A percentile compares a stretch with the other conserved stretches of the same genome.
These are phyloP conservation scores for Phytopythium cucurbitacearum DNA, from an alignment of 352 stramenopile genomes.

Conservation along the genomic window DNA sequence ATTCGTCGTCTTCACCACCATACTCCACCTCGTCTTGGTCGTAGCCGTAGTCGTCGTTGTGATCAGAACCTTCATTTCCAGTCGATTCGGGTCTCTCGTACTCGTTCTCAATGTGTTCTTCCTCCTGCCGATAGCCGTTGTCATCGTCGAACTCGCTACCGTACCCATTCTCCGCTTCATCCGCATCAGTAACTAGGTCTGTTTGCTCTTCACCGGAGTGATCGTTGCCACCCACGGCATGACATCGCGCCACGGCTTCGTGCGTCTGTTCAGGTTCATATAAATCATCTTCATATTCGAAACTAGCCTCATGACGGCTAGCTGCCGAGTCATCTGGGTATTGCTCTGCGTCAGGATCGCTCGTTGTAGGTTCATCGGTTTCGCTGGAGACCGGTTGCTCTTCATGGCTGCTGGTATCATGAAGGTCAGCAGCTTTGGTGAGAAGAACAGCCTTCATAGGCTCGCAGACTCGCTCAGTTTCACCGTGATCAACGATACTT, in stretches of 20 bases:
- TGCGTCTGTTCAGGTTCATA: no score
- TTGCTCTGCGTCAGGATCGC: no score
- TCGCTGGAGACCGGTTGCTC: no score
- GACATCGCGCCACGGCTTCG: no score
- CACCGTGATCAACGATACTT: neutral
- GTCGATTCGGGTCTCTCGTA: neutral
- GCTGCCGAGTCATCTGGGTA: no score
- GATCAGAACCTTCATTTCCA: neutral
- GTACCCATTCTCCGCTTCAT: slow-evolving; percentile 17
- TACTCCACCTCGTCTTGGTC: slow-evolving; percentile 6
- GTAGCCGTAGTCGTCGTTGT: slow-evolving; percentile 11
- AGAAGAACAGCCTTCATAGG: no score
- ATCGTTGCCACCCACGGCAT: no score
- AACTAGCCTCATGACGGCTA: no score
- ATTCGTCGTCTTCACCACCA: slow-evolving; percentile 6
- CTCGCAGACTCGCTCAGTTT: neutral
- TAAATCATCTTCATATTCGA: no score
- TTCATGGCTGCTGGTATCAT: no score
- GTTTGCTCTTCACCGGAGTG: neutral
- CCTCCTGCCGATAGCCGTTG: slow-evolving; percentile 9
- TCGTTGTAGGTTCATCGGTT: no score
- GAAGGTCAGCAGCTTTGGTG: no score
- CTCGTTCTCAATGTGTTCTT: slow-evolving; percentile 12
- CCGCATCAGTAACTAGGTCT: neutral
- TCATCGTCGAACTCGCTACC: slow-evolving; percentile 39